These are phyloP conservation scores for Rhododendron simsii DNA, from an alignment of 148 eudicot genomes.

Conservation along the genomic window DNA sequence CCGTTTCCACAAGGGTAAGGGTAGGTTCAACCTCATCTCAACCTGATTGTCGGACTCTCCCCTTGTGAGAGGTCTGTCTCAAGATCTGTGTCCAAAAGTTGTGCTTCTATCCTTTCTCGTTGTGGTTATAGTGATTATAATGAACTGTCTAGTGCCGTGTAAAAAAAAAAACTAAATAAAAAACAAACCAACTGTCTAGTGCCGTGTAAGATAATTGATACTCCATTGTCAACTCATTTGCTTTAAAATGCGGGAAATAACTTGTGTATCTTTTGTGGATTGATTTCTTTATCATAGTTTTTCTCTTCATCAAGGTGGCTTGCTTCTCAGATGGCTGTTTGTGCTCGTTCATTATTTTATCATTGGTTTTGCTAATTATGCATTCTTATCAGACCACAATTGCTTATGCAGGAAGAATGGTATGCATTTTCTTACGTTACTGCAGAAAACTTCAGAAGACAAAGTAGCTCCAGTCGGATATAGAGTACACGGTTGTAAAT, in stretches of 20 bases:
- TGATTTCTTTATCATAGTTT: background rate
- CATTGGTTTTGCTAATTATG: background rate
- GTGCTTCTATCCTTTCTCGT: background rate
- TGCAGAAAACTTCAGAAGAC: background rate
- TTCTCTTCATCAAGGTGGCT: background rate
- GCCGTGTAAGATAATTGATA: background rate
- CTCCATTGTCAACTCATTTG: background rate
- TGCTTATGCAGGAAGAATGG: constrained; percentile 4
- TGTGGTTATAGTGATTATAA: background rate
- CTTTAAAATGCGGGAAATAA: background rate
- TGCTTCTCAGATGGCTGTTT: background rate
- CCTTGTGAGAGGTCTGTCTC: background rate
- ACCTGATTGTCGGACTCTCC: background rate
- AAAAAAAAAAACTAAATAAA: background rate
- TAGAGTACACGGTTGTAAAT: background rate
- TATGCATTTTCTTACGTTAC: background rate
- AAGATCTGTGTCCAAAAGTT: background rate
- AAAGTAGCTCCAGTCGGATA: background rate
- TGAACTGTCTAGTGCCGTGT: background rate
- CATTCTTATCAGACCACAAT: background rate
- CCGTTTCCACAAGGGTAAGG: background rate
- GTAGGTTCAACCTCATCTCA: background rate
- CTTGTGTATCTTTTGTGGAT: background rate
- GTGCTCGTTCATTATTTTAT: background rate
- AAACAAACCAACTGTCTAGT: background rate